Evolutionary conservation across 1,139 yeast genomes (phyloP).

Genomic region (Geotrichum reessii): DNA sequence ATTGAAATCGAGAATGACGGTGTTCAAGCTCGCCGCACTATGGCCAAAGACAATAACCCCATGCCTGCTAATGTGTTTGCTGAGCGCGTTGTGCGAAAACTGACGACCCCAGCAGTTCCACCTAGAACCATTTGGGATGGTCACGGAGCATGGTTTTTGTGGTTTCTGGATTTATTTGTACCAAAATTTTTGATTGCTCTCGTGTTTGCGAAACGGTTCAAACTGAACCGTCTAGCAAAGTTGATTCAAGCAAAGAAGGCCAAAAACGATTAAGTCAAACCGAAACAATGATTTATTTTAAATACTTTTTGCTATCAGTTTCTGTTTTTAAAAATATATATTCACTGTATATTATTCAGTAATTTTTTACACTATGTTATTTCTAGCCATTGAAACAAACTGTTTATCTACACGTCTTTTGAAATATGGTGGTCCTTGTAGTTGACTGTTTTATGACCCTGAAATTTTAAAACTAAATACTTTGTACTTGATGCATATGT

Average conservation of each 20-base stretch:
- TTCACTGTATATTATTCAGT: neutral
- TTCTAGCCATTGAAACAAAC: neutral
- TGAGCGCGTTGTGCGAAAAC: conserved; percentile 47
- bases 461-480: neutral
- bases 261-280: neutral
- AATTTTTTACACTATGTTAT: neutral
- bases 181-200: conserved; percentile 51
- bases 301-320: no score
- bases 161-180: conserved; percentile 35
- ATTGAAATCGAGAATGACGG: conserved; percentile 42
- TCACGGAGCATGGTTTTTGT: conserved; percentile 41
- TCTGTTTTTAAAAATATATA: neutral
- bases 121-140: conserved; percentile 55
- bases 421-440: no score
- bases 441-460: neutral
- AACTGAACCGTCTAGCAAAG: conserved; percentile 32
- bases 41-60: conserved; percentile 59
- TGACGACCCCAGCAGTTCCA: conserved; percentile 39
- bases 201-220: conserved; percentile 46
- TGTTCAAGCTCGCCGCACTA: conserved; percentile 48
- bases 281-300: no score
- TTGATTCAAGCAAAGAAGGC: conserved; percentile 1
- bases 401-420: neutral
- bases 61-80: conserved; percentile 57
- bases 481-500: neutral